A percentile compares a stretch with the other conserved stretches of the same genome.
Evolutionary conservation across 78 protist species (phyloP).

Genomic region (Speleostelium caveatum): DNA sequence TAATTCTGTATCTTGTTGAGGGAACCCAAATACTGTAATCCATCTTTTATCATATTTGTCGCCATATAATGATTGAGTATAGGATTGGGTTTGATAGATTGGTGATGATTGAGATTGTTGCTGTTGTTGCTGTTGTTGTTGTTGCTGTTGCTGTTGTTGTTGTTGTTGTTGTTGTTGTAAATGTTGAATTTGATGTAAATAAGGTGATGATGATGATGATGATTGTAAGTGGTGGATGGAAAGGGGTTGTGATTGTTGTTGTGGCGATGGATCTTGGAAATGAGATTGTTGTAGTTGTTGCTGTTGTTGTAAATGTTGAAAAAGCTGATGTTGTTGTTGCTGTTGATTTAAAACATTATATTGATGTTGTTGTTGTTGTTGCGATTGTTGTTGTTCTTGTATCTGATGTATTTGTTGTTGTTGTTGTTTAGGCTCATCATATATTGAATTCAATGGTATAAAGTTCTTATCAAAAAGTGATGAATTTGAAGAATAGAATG

Average conservation of each 20-base stretch:
- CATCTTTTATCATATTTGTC: constrained; percentile 64
- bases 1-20: constrained; percentile 16
- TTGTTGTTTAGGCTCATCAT: constrained; percentile 22
- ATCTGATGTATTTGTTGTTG: constrained; percentile 16
- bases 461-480: neutral
- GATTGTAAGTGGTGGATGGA: neutral
- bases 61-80: neutral
- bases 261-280: neutral
- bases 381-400: neutral
- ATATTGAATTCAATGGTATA: constrained; percentile 11
- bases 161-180: constrained; percentile 3
- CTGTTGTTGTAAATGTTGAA: constrained; percentile 28
- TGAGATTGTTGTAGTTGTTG: constrained; percentile 32
- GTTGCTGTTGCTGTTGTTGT: constrained; percentile 6
- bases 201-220: neutral
- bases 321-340: constrained; percentile 15
- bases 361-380: constrained; percentile 7
- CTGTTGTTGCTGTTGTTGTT: constrained; percentile 12
- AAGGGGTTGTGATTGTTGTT: neutral
- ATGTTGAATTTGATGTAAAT: neutral
- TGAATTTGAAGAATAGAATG: neutral
- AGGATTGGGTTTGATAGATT: neutral
- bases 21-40: constrained; percentile 71
- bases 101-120: neutral
- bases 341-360: neutral